Conservation (phyloP, 208 protist species). For the Leishmania braziliensis region DNA sequence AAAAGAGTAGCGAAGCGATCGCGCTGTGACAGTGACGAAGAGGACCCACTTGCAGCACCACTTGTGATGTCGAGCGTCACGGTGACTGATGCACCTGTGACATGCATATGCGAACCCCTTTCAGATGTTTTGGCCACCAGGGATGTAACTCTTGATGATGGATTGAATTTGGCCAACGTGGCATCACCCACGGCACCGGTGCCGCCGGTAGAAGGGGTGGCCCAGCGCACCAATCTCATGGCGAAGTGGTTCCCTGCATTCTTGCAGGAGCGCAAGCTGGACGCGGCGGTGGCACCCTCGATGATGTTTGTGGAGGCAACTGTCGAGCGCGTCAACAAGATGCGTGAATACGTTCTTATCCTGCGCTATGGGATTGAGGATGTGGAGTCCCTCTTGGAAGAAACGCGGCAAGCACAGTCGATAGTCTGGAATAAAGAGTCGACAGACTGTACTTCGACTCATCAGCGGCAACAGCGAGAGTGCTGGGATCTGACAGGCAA, state of each 20-base stretch:
- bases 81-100: background rate
- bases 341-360: constrained; percentile 62
- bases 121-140: background rate
- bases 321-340: constrained; percentile 47
- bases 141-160: background rate
- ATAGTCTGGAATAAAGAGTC: background rate
- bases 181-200: constrained; percentile 19
- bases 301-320: constrained; percentile 43
- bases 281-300: constrained; percentile 48
- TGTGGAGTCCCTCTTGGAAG: constrained; percentile 38
- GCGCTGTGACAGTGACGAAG: constrained; percentile 19
- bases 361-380: constrained; percentile 74
- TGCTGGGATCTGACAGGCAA: constrained; percentile 20
- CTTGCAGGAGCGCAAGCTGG: constrained; percentile 65
- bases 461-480: background rate
- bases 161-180: constrained; percentile 16
- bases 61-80: background rate
- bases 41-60: background rate
- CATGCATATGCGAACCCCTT: background rate
- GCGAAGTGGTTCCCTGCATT: constrained; percentile 78
- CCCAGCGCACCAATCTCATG: constrained; percentile 46
- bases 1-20: constrained; percentile 13
- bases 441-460: background rate
- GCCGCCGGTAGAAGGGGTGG: constrained; percentile 22
- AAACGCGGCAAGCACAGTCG: constrained; percentile 6